These are phyloP conservation scores for Stagonosporopsis cucurbitacearum DNA, from an alignment of 2,329 filamentous ascomycete species.

Conservation along the genomic window DNA sequence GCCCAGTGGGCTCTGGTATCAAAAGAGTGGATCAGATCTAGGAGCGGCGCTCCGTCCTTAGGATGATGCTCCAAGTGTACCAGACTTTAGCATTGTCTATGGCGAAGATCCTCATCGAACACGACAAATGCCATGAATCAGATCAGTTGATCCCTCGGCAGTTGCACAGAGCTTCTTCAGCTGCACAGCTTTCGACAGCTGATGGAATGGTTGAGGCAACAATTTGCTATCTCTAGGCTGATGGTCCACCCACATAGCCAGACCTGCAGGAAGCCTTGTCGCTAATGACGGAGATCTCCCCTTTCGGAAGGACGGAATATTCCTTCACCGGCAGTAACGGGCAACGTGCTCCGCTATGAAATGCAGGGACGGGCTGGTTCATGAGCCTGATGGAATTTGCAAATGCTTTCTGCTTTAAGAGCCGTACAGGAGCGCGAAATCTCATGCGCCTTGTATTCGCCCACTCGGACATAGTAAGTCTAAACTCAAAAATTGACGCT, in stretches of 20 bases:
- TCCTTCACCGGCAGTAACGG: not conserved
- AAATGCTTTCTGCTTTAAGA: not conserved
- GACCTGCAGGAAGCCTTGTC: constrained; percentile 8
- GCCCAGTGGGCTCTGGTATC: not conserved
- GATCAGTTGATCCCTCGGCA: not conserved
- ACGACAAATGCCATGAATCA: not conserved
- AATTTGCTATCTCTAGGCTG: not conserved
- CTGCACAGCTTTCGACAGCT: not conserved
- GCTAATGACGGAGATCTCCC: constrained; percentile 8
- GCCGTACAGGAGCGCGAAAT: not conserved
- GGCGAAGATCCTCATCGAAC: not conserved
- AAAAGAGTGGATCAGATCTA: constrained; percentile 9
- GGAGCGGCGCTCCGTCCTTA: constrained; percentile 2
- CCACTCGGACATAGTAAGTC: not conserved
- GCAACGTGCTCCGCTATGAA: constrained; percentile 1
- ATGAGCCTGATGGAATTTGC: not conserved
- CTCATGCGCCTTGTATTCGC: not conserved
- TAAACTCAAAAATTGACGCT: not conserved
- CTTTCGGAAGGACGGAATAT: not conserved
- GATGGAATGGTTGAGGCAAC: not conserved
- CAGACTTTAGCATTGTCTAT: not conserved
- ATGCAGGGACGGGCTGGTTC: constrained; percentile 11
- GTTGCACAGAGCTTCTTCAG: not conserved
- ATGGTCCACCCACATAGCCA: not conserved
- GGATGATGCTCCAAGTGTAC: constrained; percentile 14